Conservation (phyloP, 768 basidiomycete species). For the Sporobolomyces phaffii region DNA sequence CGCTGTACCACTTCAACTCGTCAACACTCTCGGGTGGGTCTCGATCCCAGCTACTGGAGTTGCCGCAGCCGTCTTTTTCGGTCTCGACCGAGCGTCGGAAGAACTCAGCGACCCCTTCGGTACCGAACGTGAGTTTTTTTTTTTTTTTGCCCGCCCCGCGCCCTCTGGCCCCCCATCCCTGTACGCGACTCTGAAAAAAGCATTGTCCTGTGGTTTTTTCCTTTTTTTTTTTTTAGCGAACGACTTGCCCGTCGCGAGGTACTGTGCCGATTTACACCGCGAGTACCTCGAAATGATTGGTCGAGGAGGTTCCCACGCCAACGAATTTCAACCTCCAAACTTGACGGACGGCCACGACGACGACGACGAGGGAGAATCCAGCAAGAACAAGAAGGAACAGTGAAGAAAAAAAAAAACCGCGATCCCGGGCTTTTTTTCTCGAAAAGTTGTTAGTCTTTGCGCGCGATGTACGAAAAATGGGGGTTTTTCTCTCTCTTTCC, state of each 20-base stretch:
- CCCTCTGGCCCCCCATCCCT: not conserved
- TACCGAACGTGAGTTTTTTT: slow-evolving; percentile 15
- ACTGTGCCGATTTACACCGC: slow-evolving; percentile 28
- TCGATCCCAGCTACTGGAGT: slow-evolving; percentile 23
- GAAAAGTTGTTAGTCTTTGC: too few relatives aligned
- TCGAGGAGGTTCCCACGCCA: slow-evolving; percentile 11
- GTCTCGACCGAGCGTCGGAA: slow-evolving; percentile 25
- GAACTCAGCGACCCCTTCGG: slow-evolving; percentile 36
- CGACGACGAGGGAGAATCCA: too few relatives aligned
- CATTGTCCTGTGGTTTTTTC: too few relatives aligned
- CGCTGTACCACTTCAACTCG: slow-evolving; percentile 36
- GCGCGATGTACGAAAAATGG: too few relatives aligned
- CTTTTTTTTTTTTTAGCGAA: slow-evolving; percentile 10
- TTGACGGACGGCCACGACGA: too few relatives aligned
- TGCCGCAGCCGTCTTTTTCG: slow-evolving; percentile 27
- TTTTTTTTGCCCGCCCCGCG: too few relatives aligned
- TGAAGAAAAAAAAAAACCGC: too few relatives aligned
- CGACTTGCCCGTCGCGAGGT: slow-evolving; percentile 31
- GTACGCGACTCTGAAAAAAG: too few relatives aligned
- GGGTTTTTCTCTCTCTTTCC: too few relatives aligned
- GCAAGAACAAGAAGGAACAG: too few relatives aligned
- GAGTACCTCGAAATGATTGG: slow-evolving; percentile 35
- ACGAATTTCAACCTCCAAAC: slow-evolving; percentile 9
- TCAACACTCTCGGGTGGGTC: slow-evolving; percentile 20
- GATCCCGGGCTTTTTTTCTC: too few relatives aligned